These are phyloP conservation scores for Solanum dulcamara DNA, from an alignment of 257 asterid genomes.

Conservation along the genomic window DNA sequence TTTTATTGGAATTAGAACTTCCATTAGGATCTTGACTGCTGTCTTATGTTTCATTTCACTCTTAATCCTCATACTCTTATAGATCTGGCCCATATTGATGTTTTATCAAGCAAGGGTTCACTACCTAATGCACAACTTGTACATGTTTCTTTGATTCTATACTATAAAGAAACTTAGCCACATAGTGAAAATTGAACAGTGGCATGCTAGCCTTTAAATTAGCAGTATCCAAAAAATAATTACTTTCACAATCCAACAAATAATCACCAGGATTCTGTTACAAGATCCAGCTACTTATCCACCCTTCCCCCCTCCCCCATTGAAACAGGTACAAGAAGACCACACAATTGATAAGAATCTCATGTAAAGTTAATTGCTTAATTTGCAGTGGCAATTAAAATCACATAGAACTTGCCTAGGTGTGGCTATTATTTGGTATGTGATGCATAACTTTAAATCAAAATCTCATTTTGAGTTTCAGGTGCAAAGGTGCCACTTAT, in stretches of 20 bases:
- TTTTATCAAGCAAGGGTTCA: not conserved
- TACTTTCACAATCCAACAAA: not conserved
- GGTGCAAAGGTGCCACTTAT: conserved; percentile 59
- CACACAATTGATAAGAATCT: not conserved
- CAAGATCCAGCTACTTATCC: not conserved
- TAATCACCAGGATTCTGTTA: not conserved
- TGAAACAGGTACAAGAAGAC: not conserved
- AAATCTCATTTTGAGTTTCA: conserved; percentile 9
- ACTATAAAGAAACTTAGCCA: not conserved
- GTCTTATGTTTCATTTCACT: not conserved
- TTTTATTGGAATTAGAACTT: not conserved
- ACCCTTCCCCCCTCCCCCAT: not conserved
- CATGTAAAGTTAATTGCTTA: not conserved
- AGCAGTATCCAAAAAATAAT: not conserved
- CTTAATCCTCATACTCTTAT: not conserved
- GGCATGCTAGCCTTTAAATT: not conserved
- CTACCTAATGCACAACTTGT: not conserved
- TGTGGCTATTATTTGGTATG: not conserved
- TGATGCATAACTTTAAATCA: not conserved
- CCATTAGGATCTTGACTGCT: not conserved
- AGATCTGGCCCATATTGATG: not conserved
- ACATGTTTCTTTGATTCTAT: not conserved
- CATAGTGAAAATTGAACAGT: not conserved
- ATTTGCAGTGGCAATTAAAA: not conserved
- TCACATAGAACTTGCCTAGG: not conserved